Percentiles rank a stretch among this genome's conserved stretches.
Evolutionary conservation across 805 yeast species (phyloP).

Genomic region (Starmerella potacharoeniae): DNA sequence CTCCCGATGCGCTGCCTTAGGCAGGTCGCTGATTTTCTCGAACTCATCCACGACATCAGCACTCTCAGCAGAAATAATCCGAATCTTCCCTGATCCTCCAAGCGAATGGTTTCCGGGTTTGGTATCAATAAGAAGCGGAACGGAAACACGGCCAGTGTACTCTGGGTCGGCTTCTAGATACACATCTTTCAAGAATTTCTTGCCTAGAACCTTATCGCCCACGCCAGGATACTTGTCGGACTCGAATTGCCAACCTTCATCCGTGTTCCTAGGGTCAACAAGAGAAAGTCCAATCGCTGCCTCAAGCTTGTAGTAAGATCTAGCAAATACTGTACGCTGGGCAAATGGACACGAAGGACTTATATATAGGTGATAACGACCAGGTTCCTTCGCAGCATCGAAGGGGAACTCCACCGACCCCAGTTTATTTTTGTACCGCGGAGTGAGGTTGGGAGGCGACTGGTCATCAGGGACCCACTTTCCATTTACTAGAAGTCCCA

Average conservation of each 20-base stretch:
- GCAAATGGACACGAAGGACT: constrained; percentile 94
- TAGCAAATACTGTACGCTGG: constrained; percentile 62
- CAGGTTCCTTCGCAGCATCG: constrained; percentile 37
- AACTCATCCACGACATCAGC: constrained; percentile 77
- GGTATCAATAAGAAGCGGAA: constrained; percentile 87
- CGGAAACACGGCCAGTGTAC: constrained; percentile 76
- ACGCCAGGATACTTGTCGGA: constrained; percentile 34
- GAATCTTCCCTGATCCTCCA: constrained; percentile 11
- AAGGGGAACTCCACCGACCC: constrained; percentile 41
- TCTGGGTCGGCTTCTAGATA: constrained; percentile 66
- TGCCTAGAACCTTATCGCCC: constrained; percentile 51
- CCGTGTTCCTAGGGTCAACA: constrained; percentile 83
- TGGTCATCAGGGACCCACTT: constrained; percentile 22
- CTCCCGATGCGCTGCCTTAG: constrained; percentile 34
- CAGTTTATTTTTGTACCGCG: constrained; percentile 20
- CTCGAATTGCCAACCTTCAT: constrained; percentile 74
- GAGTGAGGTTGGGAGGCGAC: constrained; percentile 13
- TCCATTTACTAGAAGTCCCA: constrained; percentile 25
- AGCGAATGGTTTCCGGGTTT: constrained; percentile 42
- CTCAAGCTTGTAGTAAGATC: constrained; percentile 58
- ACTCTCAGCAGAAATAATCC: constrained; percentile 80
- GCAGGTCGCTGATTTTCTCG: constrained; percentile 42
- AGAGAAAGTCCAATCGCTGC: constrained; percentile 41
- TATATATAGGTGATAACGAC: constrained; percentile 76
- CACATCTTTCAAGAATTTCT: constrained; percentile 50